A percentile compares a stretch with the other conserved stretches of the same genome.
phyloP scores from a whole-genome alignment of 2,329 filamentous ascomycete species.

The Thelonectria blattea region DNA sequence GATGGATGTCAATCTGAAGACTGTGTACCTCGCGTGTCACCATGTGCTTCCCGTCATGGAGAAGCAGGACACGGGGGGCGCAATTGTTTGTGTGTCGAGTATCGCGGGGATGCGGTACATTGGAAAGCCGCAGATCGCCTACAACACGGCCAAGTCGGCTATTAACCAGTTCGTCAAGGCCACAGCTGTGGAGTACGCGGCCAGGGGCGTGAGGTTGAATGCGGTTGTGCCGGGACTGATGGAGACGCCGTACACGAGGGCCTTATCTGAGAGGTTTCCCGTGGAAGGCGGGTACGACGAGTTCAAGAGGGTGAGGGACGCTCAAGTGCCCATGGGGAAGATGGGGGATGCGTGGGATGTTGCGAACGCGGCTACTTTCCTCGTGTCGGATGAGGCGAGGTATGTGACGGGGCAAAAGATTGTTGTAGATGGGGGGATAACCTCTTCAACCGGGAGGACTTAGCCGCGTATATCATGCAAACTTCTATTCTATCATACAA shows the following conservation, averaged over 20 bases:
- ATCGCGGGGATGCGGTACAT: slow-evolving; percentile 60
- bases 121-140: slow-evolving; percentile 57
- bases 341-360: slow-evolving; percentile 68
- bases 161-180: slow-evolving; percentile 57
- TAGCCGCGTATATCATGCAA: slow-evolving; percentile 1
- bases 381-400: slow-evolving; percentile 62
- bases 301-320: slow-evolving; percentile 57
- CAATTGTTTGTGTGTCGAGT: slow-evolving; percentile 55
- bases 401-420: slow-evolving; percentile 66
- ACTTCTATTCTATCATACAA: background rate
- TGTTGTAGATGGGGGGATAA: slow-evolving; percentile 55
- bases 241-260: slow-evolving; percentile 57
- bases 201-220: slow-evolving; percentile 56
- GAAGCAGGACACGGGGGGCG: slow-evolving; percentile 47
- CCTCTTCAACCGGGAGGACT: slow-evolving; percentile 45
- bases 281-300: slow-evolving; percentile 52
- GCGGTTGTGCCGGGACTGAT: slow-evolving; percentile 63
- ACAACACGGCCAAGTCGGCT: slow-evolving; percentile 58
- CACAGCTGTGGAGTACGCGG: slow-evolving; percentile 57
- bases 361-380: slow-evolving; percentile 60
- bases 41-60: slow-evolving; percentile 61
- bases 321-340: slow-evolving; percentile 62
- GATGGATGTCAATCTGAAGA: slow-evolving; percentile 62
- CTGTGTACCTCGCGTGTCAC: slow-evolving; percentile 59
- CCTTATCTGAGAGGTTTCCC: slow-evolving; percentile 53